These are phyloP conservation scores for Syncephalis fuscata DNA, from an alignment of 371 early-diverging fungal genomes.

Conservation along the genomic window DNA sequence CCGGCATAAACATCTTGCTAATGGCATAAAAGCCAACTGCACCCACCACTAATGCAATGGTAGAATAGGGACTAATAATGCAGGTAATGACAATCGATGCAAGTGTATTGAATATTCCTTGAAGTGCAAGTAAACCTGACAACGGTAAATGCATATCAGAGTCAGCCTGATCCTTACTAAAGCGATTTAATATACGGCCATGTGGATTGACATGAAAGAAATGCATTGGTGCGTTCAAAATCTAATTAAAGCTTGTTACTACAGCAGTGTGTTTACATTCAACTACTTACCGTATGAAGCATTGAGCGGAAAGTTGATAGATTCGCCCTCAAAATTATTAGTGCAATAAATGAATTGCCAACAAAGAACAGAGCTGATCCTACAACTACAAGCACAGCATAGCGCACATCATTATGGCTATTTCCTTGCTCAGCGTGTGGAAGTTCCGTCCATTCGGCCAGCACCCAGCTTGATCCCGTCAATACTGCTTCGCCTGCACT, in stretches of 20 bases:
- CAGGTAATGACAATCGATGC: conserved; percentile 24
- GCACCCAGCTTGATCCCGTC: too few species aligned
- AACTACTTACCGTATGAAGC: too few species aligned
- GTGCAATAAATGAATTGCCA: too few species aligned
- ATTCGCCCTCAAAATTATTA: too few species aligned
- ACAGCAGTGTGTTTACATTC: conserved; percentile 12
- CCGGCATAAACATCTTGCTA: conserved; percentile 30
- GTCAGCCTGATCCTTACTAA: conserved; percentile 73
- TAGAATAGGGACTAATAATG: conserved; percentile 15
- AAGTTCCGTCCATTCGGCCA: too few species aligned
- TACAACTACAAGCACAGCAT: conserved; percentile 12
- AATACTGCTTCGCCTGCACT: too few species aligned
- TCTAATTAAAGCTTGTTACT: conserved; percentile 18
- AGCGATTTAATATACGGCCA: conserved; percentile 71
- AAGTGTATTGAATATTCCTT: conserved; percentile 18
- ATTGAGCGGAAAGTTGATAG: too few species aligned
- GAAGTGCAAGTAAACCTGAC: conserved; percentile 28
- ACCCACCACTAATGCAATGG: conserved; percentile 16
- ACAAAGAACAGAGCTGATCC: too few species aligned
- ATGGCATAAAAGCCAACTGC: conserved; percentile 11
- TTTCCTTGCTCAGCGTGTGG: too few species aligned
- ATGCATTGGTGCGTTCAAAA: conserved; percentile 62
- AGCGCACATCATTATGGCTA: too few species aligned
- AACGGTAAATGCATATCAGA: conserved; percentile 62
- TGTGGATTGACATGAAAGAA: conserved; percentile 82